Evolutionary conservation across 352 stramenopile species (phyloP), one percentile per base, ranked within the genome.

Genomic region (Phytopythium mirpurense): DNA sequence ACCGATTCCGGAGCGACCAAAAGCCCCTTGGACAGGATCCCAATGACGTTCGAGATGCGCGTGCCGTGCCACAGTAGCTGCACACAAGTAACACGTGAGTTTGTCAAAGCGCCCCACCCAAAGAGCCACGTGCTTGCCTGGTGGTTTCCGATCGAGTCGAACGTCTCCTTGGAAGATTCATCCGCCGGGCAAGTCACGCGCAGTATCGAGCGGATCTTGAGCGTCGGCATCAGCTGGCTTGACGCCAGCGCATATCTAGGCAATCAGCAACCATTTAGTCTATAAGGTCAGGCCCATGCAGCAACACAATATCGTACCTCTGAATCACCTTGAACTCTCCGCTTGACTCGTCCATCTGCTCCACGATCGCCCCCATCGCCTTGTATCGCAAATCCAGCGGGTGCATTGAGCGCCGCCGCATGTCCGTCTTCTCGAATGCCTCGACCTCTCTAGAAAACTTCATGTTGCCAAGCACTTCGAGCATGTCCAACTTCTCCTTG

Each of bases 1-100:
- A 74, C 78, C 50, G 89, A 79, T 2, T 78, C 73, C 3, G 83
- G 81, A 32, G 83, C 78, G 35, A 92, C 77, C 4, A 77, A 77
- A 9, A 93, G 59, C 8, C 78, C 81, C 43, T 89, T 65, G 1
- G 69, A 80, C 5, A 93, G 42, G 54, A 92, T 88, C 26, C 79
- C 82, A 18, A 81, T 62, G 19, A 86, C 72, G 34, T 90, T 92
- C 31, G 71, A 74, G 16, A 76, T 47, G 5, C 68, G 67, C 1
- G 70, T 81, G 16, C 77, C 77, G 38, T 88, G 77, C 77, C 77
- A 88, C 23, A 88, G 52, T 11, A 88, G 51, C 71, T 76, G 35
- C 23, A 21, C 15, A 5, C n/a, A 49, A 31, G 4, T 19, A 34
- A 4, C 1, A 40, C n/a, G n/a, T n/a, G n/a, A n/a, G n/a, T n/a